Evolutionary conservation across 2,329 filamentous ascomycete species (phyloP), one percentile per base, ranked within the genome.

Genomic region (Xylaria sp.): DNA sequence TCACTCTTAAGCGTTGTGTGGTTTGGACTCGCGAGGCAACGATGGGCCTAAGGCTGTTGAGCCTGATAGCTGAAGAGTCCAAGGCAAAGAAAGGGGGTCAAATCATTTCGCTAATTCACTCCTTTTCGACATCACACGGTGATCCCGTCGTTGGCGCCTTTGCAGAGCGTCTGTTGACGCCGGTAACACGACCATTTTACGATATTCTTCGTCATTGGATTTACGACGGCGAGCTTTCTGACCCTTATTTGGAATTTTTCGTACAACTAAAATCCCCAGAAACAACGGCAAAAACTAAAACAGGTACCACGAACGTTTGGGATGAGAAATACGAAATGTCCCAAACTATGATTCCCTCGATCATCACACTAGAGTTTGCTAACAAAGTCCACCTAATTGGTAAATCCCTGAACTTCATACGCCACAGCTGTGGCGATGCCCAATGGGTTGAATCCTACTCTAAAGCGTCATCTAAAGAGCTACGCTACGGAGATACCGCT

Each of bases 21-120:
- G 90, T 99, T 23, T 99, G 96, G 96, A 98, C 93, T 8, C 87
- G 94, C 68, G 96, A 99, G 76, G 92, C 95, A 6, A 99, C 95
- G 1, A 96, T 98, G 89, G 95, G 93, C 0, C 78, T 99, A 68
- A 87, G 95, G 15, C 81, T 99, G 57, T 93, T 99, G 90, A 96
- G 92, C 70, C 77, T 97, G 60, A 97, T 99, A 71, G 92, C 96
- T 0, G 93, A 98, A 73, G 91, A 97, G 73, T 92, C 94, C 1
- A 90, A 89, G 68, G 90, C 86, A 78, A 84, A 83, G 74, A 93
- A 90, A 69, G 95, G 96, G 1, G 95, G 96, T 4, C 91, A 97
- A 76, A 82, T 99, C 25, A 96, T 99, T 69, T 93, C 93, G 3
- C 82, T 98, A 48, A 96, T 99, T 54, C 95, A 99, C 77, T 88